A percentile compares a stretch with the other conserved stretches of the same genome.
phyloP scores from a whole-genome alignment of 2,329 filamentous ascomycete genomes.

The Alternaria metachromatica region DNA sequence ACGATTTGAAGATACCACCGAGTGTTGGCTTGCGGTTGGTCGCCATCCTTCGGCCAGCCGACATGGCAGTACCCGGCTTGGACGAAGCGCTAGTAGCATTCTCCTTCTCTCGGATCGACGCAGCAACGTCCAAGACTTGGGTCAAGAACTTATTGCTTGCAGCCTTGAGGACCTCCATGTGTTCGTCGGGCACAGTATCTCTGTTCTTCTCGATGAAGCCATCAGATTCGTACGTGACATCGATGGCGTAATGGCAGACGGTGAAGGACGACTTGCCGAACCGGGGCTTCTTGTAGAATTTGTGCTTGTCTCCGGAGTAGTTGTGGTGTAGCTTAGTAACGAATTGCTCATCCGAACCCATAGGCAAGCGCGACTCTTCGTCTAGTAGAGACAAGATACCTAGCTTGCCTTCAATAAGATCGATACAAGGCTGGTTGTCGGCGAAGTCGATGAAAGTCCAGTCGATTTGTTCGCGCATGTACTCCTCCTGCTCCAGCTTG shows the following conservation, averaged over 20 bases:
- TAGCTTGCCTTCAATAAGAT: conserved; percentile 95
- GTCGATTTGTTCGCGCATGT: conserved; percentile 93
- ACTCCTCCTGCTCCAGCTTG: conserved; percentile 98
- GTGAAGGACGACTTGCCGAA: conserved; percentile 98
- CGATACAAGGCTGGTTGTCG: conserved; percentile 98
- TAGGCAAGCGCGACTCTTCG: conserved; percentile 93
- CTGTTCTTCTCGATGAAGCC: conserved; percentile 99
- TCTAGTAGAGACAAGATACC: conserved; percentile 91
- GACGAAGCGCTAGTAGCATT: conserved; percentile 67
- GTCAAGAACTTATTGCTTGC: conserved; percentile 86
- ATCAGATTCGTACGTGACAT: conserved; percentile 98
- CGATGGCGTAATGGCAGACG: conserved; percentile 96
- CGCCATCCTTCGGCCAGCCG: conserved; percentile 81
- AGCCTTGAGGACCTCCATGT: conserved; percentile 87
- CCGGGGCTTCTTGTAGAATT: conserved; percentile 97
- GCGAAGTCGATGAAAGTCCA: conserved; percentile 99
- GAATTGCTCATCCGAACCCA: conserved; percentile 97
- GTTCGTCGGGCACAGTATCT: conserved; percentile 97
- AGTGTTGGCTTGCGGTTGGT: conserved; percentile 96
- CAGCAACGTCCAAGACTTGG: conserved; percentile 83
- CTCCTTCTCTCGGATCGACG: conserved; percentile 89
- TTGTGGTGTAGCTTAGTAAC: conserved; percentile 96
- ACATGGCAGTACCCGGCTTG: conserved; percentile 68
- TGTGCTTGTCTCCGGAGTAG: conserved; percentile 87
- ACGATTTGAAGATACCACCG: conserved; percentile 98